A percentile compares a stretch with the other conserved stretches of the same genome.
Evolutionary conservation across 1,284 basidiomycete species (phyloP).

Genomic region (Kalmanozyma brasiliensis): DNA sequence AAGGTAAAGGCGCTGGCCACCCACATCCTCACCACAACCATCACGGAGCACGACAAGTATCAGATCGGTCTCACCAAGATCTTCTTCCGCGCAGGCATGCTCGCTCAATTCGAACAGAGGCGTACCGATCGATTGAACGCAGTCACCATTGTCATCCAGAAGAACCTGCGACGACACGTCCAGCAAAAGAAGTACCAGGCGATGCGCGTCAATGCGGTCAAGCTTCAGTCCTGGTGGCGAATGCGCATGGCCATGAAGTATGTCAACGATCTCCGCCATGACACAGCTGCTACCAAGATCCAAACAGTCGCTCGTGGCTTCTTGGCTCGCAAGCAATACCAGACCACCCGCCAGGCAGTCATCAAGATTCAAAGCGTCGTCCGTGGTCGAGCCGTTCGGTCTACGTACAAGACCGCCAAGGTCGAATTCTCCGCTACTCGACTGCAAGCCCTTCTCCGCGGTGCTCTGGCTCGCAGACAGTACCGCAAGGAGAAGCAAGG

Average conservation of each 20-base stretch:
- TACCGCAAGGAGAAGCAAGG: conserved; percentile 77
- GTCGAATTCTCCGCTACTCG: conserved; percentile 77
- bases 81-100: conserved; percentile 99
- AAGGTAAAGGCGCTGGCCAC: conserved; percentile 77
- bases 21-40: conserved; percentile 83
- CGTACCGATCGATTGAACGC: conserved; percentile 87
- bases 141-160: conserved; percentile 94
- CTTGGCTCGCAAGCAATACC: conserved; percentile 78
- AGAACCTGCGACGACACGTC: conserved; percentile 89
- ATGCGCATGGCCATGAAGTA: conserved; percentile 80
- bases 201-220: conserved; percentile 80
- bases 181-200: conserved; percentile 83
- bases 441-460: conserved; percentile 87
- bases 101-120: conserved; percentile 92
- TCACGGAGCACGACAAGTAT: conserved; percentile 94
- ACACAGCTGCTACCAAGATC: conserved; percentile 80
- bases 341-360: conserved; percentile 76
- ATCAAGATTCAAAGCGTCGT: conserved; percentile 82
- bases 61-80: conserved; percentile 97
- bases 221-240: conserved; percentile 93
- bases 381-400: conserved; percentile 82
- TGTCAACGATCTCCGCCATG: conserved; percentile 78
- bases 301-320: conserved; percentile 80
- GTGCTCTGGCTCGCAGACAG: conserved; percentile 77
- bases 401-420: conserved; percentile 75